phyloP scores from a whole-genome alignment of 495 filamentous ascomycete genomes.

The Talaromyces wortmannii region DNA sequence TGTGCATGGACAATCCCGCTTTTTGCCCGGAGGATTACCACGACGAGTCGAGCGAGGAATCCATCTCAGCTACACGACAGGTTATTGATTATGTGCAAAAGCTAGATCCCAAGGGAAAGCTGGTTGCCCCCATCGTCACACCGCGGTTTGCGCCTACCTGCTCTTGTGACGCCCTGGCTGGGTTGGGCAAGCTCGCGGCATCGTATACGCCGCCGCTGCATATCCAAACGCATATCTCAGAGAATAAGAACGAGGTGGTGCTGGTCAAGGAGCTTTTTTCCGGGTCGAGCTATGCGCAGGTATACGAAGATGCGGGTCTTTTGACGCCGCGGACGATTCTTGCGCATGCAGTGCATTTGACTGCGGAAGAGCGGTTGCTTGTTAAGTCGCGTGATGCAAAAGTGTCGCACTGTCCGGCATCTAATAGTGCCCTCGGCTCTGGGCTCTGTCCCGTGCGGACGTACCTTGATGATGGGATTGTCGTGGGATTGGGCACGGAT shows the following conservation, averaged over 20 bases:
- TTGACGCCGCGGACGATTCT: conserved; percentile 70
- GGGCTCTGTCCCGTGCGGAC: conserved; percentile 66
- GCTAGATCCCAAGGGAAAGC: conserved; percentile 54
- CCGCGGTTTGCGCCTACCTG: conserved; percentile 86
- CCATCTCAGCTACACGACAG: conserved; percentile 48
- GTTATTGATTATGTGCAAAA: conserved; percentile 59
- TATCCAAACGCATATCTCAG: conserved; percentile 88
- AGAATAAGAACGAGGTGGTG: conserved; percentile 66
- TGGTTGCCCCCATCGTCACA: conserved; percentile 77
- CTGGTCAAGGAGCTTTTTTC: conserved; percentile 72
- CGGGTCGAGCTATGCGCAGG: conserved; percentile 57
- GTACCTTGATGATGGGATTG: conserved; percentile 67
- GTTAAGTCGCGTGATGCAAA: conserved; percentile 54
- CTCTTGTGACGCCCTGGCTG: conserved; percentile 45
- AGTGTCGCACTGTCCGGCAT: conserved; percentile 80
- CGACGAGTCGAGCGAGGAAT: conserved; percentile 53
- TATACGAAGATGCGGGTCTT: conserved; percentile 70
- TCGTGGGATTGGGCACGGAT: conserved; percentile 83
- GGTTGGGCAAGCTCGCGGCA: conserved; percentile 56
- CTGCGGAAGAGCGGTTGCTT: conserved; percentile 51
- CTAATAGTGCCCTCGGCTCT: conserved; percentile 71
- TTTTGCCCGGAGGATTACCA: conserved; percentile 67
- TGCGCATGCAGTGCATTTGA: conserved; percentile 79
- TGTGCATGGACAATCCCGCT: conserved; percentile 73
- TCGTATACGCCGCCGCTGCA: conserved; percentile 49